A percentile compares a stretch with the other conserved stretches of the same genome.
Conservation (phyloP, 2,329 filamentous ascomycete species). For the Aspergillus uvarum region DNA sequence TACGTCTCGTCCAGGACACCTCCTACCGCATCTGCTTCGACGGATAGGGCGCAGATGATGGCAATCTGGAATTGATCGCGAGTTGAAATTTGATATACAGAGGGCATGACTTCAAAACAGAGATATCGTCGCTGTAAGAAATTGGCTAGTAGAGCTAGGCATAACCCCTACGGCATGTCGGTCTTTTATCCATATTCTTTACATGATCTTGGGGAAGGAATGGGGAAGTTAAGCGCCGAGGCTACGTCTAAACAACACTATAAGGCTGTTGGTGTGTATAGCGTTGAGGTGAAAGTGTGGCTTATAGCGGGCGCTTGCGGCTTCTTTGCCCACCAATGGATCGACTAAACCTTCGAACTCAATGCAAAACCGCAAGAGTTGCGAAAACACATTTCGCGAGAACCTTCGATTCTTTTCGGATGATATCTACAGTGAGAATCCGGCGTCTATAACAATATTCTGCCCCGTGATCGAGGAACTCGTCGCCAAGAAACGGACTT, state of each 20-base stretch:
- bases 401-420: background rate
- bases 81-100: background rate
- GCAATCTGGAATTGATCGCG: background rate
- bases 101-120: background rate
- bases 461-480: conserved; percentile 3
- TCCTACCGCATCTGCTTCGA: background rate
- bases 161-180: no score
- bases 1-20: background rate
- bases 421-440: background rate
- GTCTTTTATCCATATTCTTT: no score
- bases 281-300: no score
- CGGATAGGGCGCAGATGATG: background rate
- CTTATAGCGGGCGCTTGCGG: background rate
- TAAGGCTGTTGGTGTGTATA: background rate
- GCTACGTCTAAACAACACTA: background rate
- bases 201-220: no score
- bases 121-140: no score
- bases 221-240: no score
- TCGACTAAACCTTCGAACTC: background rate
- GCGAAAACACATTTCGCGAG: no score
- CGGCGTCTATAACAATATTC: conserved; percentile 7
- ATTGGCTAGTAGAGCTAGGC: no score
- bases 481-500: background rate
- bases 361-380: no score
- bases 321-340: background rate